phyloP scores from a whole-genome alignment of 345 rosid genomes.

The Moricandia arvensis region DNA sequence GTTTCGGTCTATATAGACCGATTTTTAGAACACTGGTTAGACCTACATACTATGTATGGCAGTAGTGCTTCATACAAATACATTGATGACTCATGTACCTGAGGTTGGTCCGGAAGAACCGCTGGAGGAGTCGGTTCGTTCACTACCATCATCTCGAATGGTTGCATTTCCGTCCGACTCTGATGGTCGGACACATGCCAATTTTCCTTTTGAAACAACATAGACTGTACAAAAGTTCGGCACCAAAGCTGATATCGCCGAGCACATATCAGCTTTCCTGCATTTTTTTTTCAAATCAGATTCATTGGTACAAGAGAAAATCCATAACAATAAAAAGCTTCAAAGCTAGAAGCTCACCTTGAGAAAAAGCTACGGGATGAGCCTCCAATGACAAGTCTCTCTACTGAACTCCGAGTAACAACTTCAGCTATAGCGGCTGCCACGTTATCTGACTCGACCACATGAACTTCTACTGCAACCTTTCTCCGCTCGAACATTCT shows the following conservation, averaged over 20 bases:
- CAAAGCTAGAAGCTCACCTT: slow-evolving; percentile 44
- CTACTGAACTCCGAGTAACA: slow-evolving; percentile 44
- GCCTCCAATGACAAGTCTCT: slow-evolving; percentile 82
- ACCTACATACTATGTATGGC: too few relatives aligned
- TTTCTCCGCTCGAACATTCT: slow-evolving; percentile 52
- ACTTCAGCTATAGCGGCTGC: slow-evolving; percentile 66
- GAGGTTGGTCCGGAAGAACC: slow-evolving; percentile 43
- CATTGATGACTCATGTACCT: slow-evolving; percentile 19
- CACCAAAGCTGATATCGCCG: slow-evolving; percentile 55
- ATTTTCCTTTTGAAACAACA: slow-evolving; percentile 73
- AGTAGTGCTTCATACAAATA: background rate
- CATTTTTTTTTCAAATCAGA: background rate
- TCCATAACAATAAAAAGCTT: background rate
- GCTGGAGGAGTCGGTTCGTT: slow-evolving; percentile 42
- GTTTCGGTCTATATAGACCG: too few relatives aligned
- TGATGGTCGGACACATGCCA: slow-evolving; percentile 71
- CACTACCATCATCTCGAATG: slow-evolving; percentile 53
- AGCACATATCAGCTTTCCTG: slow-evolving; percentile 53
- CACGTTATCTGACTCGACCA: slow-evolving; percentile 65
- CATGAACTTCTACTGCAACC: slow-evolving; percentile 57
- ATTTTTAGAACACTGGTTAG: too few relatives aligned
- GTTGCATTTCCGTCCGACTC: slow-evolving; percentile 56
- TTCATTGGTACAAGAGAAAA: slow-evolving; percentile 2
- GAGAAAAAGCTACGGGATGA: slow-evolving; percentile 57
- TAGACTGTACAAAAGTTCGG: slow-evolving; percentile 79